These are phyloP conservation scores for Raphanus raphanistrum DNA, from an alignment of 345 rosid genomes.

Conservation along the genomic window DNA sequence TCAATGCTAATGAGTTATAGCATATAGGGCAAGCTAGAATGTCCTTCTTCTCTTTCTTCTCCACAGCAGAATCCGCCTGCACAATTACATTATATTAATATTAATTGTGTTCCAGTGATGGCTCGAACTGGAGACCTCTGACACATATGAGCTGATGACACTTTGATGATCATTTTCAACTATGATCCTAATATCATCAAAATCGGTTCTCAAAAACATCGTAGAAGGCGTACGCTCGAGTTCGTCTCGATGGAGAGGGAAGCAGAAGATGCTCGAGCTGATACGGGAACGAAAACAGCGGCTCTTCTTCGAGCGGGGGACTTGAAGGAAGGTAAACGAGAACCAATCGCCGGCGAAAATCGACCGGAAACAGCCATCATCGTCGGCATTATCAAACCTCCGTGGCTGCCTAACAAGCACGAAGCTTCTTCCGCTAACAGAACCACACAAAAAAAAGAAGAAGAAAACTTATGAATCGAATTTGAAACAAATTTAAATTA, in stretches of 20 bases:
- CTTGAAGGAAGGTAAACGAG: conserved; percentile 20
- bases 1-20: conserved; percentile 47
- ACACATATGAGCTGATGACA: too few species aligned
- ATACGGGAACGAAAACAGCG: conserved; percentile 13
- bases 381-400: conserved; percentile 5
- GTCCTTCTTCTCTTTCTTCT: conserved; percentile 28
- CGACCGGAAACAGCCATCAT: conserved; percentile 26
- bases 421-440: conserved; percentile 5
- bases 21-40: conserved; percentile 88
- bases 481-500: conserved; percentile 1
- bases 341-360: conserved; percentile 33
- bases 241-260: conserved; percentile 49
- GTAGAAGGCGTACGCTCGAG: conserved; percentile 35
- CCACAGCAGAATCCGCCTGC: conserved; percentile 44
- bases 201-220: too few species aligned
- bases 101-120: too few species aligned
- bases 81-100: too few species aligned
- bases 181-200: too few species aligned
- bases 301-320: not conserved
- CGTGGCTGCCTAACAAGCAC: conserved; percentile 31
- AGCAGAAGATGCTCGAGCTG: conserved; percentile 47
- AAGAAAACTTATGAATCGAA: not conserved
- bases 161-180: too few species aligned
- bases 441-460: not conserved
- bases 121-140: too few species aligned